phyloP scores from a whole-genome alignment of 371 early-diverging fungal genomes.

The Rhizomucor miehei region DNA sequence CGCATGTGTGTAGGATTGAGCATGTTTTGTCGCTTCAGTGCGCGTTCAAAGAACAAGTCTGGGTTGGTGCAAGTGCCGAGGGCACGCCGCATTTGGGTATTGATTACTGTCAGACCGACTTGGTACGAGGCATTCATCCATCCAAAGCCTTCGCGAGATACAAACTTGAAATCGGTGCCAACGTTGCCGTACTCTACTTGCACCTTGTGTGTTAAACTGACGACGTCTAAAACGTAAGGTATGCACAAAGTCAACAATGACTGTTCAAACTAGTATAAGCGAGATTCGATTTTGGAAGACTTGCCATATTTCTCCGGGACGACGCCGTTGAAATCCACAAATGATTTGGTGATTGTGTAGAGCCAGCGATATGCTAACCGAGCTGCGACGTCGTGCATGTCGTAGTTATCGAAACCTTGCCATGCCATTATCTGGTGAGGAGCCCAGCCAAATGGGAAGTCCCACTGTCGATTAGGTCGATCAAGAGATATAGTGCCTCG shows the following conservation, averaged over 20 bases:
- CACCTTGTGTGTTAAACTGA: constrained; percentile 85
- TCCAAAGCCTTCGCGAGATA: constrained; percentile 96
- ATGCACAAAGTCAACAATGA: not conserved
- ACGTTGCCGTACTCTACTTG: constrained; percentile 96
- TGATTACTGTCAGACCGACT: constrained; percentile 78
- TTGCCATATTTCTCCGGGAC: constrained; percentile 91
- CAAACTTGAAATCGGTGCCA: constrained; percentile 90
- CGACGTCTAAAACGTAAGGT: constrained; percentile 61
- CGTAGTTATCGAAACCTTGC: constrained; percentile 82
- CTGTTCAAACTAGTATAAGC: not conserved
- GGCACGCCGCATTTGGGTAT: constrained; percentile 71
- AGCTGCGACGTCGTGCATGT: constrained; percentile 64
- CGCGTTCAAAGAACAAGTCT: constrained; percentile 57
- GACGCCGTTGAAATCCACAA: constrained; percentile 96
- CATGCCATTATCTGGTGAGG: constrained; percentile 96
- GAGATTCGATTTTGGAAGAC: no score
- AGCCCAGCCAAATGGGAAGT: constrained; percentile 92
- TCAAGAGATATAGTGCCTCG: constrained; percentile 69
- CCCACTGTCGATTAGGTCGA: constrained; percentile 93
- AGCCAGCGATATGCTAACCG: constrained; percentile 91
- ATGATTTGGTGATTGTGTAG: constrained; percentile 85
- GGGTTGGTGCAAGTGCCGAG: constrained; percentile 82
- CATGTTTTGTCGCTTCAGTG: constrained; percentile 26
- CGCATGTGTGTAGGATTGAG: constrained; percentile 7
- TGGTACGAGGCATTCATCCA: constrained; percentile 97